Conservation (phyloP, 2,329 filamentous ascomycete genomes). For the Ophiostoma himal-ulmi region DNA sequence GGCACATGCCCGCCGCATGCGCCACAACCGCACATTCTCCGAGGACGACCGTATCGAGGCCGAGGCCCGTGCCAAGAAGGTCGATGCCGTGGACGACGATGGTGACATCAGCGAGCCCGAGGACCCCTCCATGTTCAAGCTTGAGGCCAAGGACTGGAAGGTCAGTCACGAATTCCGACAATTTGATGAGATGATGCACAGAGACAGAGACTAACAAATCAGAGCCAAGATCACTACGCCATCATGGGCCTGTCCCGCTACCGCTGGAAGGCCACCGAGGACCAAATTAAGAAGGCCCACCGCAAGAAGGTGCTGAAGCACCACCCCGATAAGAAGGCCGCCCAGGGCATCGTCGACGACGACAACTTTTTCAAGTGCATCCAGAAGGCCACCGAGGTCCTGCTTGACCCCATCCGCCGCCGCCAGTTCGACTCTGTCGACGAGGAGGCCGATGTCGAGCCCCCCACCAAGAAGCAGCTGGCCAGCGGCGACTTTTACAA, state of each 20-base stretch:
- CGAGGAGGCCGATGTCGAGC: conserved; percentile 84
- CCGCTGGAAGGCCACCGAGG: conserved; percentile 86
- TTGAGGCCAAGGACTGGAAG: conserved; percentile 99
- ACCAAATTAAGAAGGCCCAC: conserved; percentile 98
- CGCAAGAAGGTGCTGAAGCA: conserved; percentile 99
- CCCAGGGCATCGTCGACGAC: conserved; percentile 77
- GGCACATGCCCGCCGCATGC: conserved; percentile 89
- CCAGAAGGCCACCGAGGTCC: conserved; percentile 92
- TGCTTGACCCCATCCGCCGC: conserved; percentile 85
- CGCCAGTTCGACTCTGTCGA: conserved; percentile 97
- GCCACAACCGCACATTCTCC: conserved; percentile 95
- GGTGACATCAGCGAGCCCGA: conserved; percentile 91
- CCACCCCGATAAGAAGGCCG: conserved; percentile 98
- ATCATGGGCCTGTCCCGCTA: conserved; percentile 90
- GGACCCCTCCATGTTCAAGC: conserved; percentile 83
- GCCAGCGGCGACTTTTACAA: conserved; percentile 86
- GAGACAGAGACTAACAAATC: conserved; percentile 10
- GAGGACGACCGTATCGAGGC: conserved; percentile 98
- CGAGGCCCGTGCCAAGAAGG: conserved; percentile 88
- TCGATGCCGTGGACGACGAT: conserved; percentile 79
- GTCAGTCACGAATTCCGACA: conserved; percentile 42
- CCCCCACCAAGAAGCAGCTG: conserved; percentile 84
- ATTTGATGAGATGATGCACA: background rate
- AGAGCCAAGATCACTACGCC: conserved; percentile 96
- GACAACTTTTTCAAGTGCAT: conserved; percentile 99